A percentile compares a stretch with the other conserved stretches of the same genome.
phyloP scores from a whole-genome alignment of 2,329 filamentous ascomycete genomes.

The Tolypocladium cylindrosporum region DNA sequence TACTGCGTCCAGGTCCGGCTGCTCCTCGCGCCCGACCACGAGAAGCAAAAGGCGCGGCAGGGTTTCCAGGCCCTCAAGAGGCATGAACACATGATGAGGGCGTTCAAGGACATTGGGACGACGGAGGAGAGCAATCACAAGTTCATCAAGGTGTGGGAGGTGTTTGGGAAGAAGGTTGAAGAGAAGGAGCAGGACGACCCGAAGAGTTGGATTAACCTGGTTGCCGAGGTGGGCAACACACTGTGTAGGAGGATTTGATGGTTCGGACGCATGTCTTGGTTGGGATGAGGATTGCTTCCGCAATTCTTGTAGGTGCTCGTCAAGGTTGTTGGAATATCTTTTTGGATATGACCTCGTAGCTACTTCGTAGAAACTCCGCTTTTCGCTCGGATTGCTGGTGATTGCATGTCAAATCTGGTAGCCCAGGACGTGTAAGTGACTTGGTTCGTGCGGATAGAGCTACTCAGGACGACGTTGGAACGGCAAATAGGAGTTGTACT shows the following conservation, averaged over 20 bases:
- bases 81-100: not conserved
- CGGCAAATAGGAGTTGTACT: too few relatives aligned
- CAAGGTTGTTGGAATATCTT: too few relatives aligned
- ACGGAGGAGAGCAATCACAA: not conserved
- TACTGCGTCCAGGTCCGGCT: not conserved
- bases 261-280: too few relatives aligned
- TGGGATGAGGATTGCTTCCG: too few relatives aligned
- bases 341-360: too few relatives aligned
- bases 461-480: too few relatives aligned
- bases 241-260: not conserved
- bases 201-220: not conserved
- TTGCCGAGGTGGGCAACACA: not conserved
- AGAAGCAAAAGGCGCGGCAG: not conserved
- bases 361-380: too few relatives aligned
- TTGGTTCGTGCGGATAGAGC: too few relatives aligned
- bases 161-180: not conserved
- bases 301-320: too few relatives aligned
- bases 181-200: not conserved
- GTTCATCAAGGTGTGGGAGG: not conserved
- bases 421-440: too few relatives aligned
- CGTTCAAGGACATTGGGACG: not conserved
- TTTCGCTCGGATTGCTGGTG: too few relatives aligned
- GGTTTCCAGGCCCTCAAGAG: not conserved
- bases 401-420: too few relatives aligned
- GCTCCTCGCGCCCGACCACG: not conserved